These are phyloP conservation scores for Starmerella roubikii DNA, from an alignment of 805 yeast species.

Conservation along the genomic window DNA sequence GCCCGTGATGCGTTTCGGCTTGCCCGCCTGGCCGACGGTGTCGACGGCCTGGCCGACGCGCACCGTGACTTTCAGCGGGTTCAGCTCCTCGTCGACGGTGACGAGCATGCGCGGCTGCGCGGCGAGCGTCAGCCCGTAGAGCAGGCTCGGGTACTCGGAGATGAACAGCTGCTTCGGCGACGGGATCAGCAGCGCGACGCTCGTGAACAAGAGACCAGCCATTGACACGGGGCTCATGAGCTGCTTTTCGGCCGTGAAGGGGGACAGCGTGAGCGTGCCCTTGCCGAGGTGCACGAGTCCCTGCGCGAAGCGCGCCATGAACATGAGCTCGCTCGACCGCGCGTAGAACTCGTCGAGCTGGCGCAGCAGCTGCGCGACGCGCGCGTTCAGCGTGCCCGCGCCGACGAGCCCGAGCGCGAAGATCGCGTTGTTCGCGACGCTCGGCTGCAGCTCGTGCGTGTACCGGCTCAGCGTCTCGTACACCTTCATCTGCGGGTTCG, in stretches of 20 bases:
- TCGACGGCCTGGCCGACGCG: constrained; percentile 99
- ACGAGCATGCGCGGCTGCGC: constrained; percentile 85
- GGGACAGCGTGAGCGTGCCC: constrained; percentile 81
- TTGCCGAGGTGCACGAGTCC: constrained; percentile 92
- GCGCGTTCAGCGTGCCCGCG: constrained; percentile 96
- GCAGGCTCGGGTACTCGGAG: constrained; percentile 58
- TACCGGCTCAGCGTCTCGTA: constrained; percentile 91
- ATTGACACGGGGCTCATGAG: constrained; percentile 77
- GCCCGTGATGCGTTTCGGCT: constrained; percentile 96
- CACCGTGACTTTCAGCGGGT: constrained; percentile 88
- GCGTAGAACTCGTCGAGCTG: constrained; percentile 89
- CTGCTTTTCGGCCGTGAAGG: constrained; percentile 79
- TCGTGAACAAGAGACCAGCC: constrained; percentile 75
- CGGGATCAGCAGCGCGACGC: constrained; percentile 78
- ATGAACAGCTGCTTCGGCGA: constrained; percentile 49
- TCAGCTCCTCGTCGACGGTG: constrained; percentile 80
- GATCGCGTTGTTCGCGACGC: constrained; percentile 88
- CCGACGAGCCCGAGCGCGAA: constrained; percentile 97
- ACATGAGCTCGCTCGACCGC: constrained; percentile 78
- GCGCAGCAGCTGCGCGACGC: constrained; percentile 88
- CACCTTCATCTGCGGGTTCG: constrained; percentile 93
- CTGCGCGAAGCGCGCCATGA: constrained; percentile 88
- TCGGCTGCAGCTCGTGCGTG: constrained; percentile 89
- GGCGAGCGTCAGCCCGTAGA: constrained; percentile 76
- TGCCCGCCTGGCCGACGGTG: constrained; percentile 98